These are phyloP conservation scores for Samsoniella hepiali DNA, from an alignment of 2,329 filamentous ascomycete species.

Conservation along the genomic window DNA sequence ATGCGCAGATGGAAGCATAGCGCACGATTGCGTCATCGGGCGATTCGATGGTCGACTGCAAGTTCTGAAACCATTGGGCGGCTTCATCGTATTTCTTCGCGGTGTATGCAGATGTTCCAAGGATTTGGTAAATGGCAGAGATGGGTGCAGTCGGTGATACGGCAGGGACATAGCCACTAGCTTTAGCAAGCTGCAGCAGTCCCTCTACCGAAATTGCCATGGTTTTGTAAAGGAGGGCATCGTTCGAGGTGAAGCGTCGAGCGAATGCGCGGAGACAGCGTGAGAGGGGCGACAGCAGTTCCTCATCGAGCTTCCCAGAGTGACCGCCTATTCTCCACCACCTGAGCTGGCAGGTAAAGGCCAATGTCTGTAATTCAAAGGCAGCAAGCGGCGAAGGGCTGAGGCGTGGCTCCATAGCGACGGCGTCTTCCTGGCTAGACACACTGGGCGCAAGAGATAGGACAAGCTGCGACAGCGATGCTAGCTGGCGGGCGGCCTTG, in stretches of 20 bases:
- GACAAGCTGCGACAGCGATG: constrained; percentile 61
- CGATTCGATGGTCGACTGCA: constrained; percentile 38
- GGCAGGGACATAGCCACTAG: constrained; percentile 33
- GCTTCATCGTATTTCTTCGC: constrained; percentile 48
- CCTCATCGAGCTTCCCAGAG: constrained; percentile 57
- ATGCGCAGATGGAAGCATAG: constrained; percentile 51
- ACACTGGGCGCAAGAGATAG: constrained; percentile 65
- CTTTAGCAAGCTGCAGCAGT: constrained; percentile 33
- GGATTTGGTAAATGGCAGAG: constrained; percentile 48
- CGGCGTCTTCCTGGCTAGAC: constrained; percentile 58
- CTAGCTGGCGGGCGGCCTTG: constrained; percentile 64
- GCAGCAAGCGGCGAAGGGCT: constrained; percentile 55
- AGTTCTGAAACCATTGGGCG: constrained; percentile 50
- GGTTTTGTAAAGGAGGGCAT: constrained; percentile 37
- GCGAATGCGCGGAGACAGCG: constrained; percentile 61
- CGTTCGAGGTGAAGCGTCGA: constrained; percentile 45
- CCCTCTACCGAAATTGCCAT: constrained; percentile 31
- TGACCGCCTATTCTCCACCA: constrained; percentile 66
- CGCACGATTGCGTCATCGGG: constrained; percentile 46
- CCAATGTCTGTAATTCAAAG: constrained; percentile 62
- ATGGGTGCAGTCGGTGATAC: constrained; percentile 43
- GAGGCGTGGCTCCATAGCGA: constrained; percentile 51
- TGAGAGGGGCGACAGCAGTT: constrained; percentile 62
- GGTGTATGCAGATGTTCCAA: constrained; percentile 49
- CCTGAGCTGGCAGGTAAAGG: constrained; percentile 56